phyloP scores from a whole-genome alignment of 1,284 basidiomycete genomes.

The Hymenochaete sp. region DNA sequence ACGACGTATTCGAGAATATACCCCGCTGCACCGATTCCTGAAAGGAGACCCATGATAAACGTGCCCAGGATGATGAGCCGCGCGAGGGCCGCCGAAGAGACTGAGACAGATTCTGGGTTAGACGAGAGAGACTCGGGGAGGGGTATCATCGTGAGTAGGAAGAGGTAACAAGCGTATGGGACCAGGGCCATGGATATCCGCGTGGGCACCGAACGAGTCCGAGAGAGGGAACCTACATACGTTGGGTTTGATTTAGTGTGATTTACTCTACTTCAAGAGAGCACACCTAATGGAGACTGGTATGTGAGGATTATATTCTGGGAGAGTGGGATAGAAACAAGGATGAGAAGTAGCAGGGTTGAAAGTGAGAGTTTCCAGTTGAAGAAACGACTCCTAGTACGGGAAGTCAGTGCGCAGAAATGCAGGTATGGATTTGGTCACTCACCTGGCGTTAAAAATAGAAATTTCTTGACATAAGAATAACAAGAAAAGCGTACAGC shows the following conservation, averaged over 20 bases:
- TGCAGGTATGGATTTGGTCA: constrained; percentile 12
- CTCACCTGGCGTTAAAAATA: constrained; percentile 43
- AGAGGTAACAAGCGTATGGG: constrained; percentile 48
- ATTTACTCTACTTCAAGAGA: neutral
- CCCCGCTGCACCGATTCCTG: constrained; percentile 66
- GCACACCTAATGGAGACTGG: constrained; percentile 13
- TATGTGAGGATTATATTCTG: constrained; percentile 51
- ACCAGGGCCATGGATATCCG: constrained; percentile 37
- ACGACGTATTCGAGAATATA: constrained; percentile 53
- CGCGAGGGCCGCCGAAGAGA: constrained; percentile 37
- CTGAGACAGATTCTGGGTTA: constrained; percentile 24
- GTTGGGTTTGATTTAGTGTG: neutral
- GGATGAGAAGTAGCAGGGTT: constrained; percentile 45
- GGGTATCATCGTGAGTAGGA: constrained; percentile 55
- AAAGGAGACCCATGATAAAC: constrained; percentile 59
- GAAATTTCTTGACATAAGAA: constrained; percentile 56
- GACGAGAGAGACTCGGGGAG: constrained; percentile 43
- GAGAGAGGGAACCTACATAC: constrained; percentile 22
- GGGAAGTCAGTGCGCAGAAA: neutral
- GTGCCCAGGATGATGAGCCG: constrained; percentile 71
- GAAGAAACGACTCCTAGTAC: constrained; percentile 43
- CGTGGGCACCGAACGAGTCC: constrained; percentile 26
- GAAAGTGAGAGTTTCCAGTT: constrained; percentile 59
- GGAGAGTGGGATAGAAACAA: constrained; percentile 52
- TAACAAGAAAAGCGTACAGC: constrained; percentile 55